Evolutionary conservation across 371 early-diverging fungal genomes (phyloP).

Genomic region (Mortierella sp.): DNA sequence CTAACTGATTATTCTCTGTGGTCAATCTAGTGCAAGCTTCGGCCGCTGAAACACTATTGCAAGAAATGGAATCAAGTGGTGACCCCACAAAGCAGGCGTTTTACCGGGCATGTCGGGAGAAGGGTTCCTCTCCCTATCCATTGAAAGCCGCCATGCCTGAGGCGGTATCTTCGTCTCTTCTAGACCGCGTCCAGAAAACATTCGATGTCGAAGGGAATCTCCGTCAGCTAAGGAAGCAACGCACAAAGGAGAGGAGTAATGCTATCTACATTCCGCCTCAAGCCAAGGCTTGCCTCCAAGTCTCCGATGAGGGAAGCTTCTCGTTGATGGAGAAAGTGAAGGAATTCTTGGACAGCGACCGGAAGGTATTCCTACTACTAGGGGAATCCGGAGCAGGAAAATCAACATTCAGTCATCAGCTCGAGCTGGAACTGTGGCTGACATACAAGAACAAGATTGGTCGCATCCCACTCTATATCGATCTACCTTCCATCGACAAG

Average conservation of each 20-base stretch:
- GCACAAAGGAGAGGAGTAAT: neutral
- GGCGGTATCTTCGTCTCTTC: neutral
- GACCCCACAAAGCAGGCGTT: constrained; percentile 3
- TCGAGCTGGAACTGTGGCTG: constrained; percentile 2
- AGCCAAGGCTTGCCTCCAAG: constrained; percentile 6
- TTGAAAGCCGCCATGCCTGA: neutral
- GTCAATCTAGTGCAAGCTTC: neutral
- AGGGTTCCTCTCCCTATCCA: neutral
- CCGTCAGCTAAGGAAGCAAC: neutral
- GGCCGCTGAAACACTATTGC: neutral
- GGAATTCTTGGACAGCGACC: constrained; percentile 2
- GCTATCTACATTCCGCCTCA: constrained; percentile 2
- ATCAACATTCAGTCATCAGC: constrained; percentile 9
- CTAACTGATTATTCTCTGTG: neutral
- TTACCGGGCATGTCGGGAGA: neutral
- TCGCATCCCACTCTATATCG: neutral
- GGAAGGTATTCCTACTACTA: constrained; percentile 14
- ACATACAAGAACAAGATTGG: neutral
- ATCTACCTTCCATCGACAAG: neutral
- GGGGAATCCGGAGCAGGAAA: constrained; percentile 20
- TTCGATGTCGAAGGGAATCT: neutral
- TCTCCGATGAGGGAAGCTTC: neutral
- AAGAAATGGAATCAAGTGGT: neutral
- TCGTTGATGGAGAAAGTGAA: constrained; percentile 4
- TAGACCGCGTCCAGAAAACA: constrained; percentile 7